Conservation (phyloP, 371 early-diverging fungal genomes). For the Saksenaea oblongispora region DNA sequence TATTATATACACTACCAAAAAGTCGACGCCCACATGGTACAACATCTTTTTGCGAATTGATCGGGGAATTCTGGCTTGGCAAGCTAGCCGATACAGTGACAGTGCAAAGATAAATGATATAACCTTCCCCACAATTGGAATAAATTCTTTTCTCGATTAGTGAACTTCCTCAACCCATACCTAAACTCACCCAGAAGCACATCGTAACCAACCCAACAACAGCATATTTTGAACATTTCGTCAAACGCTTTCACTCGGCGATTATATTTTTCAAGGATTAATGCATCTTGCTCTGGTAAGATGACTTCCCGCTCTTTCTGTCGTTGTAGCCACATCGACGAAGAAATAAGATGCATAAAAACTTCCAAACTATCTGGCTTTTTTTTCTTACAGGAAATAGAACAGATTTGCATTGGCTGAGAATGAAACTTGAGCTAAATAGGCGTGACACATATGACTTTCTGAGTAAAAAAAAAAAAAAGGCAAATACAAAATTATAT, state of each 20-base stretch:
- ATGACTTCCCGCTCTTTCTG: conserved; percentile 15
- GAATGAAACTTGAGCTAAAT: no score
- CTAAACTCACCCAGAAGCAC: conserved; percentile 34
- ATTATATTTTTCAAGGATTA: conserved; percentile 39
- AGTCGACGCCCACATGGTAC: conserved; percentile 43
- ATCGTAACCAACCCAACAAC: conserved; percentile 54
- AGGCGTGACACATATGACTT: no score
- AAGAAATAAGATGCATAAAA: not conserved
- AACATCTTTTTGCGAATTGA: conserved; percentile 32
- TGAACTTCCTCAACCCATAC: not conserved
- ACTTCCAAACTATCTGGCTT: no score
- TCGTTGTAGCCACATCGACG: not conserved
- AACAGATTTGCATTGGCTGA: no score
- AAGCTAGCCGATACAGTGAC: conserved; percentile 39
- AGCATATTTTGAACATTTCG: conserved; percentile 46
- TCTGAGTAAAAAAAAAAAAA: no score
- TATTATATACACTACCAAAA: conserved; percentile 29
- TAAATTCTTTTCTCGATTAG: conserved; percentile 27
- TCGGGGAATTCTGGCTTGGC: conserved; percentile 32
- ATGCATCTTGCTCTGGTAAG: conserved; percentile 37
- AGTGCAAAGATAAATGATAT: conserved; percentile 41
- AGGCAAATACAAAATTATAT: no score
- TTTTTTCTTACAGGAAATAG: no score
- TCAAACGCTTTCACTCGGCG: conserved; percentile 41
- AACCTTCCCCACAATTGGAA: conserved; percentile 49